These are phyloP conservation scores for Saccharomyces jurei DNA, from an alignment of 805 yeast species.

Conservation along the genomic window DNA sequence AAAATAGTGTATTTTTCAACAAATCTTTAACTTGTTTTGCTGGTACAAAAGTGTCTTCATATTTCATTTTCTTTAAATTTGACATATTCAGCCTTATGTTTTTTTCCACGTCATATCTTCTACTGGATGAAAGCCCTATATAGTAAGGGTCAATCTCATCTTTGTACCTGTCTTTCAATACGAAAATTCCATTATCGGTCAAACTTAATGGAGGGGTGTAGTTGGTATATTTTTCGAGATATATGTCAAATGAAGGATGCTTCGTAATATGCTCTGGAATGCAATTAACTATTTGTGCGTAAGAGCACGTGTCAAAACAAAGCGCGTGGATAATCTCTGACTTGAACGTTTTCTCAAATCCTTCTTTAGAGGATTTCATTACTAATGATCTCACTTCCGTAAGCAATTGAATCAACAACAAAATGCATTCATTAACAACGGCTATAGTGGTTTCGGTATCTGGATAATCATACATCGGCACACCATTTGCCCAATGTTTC, in stretches of 20 bases:
- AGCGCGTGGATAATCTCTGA: constrained; percentile 75
- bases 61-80: constrained; percentile 31
- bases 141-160: constrained; percentile 72
- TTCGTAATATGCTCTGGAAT: constrained; percentile 70
- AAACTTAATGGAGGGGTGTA: constrained; percentile 53
- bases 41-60: constrained; percentile 45
- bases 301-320: constrained; percentile 67
- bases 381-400: constrained; percentile 58
- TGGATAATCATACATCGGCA: constrained; percentile 36
- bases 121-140: constrained; percentile 66
- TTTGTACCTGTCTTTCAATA: constrained; percentile 49
- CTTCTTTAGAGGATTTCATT: constrained; percentile 41
- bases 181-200: constrained; percentile 55
- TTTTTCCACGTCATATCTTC: constrained; percentile 74
- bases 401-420: constrained; percentile 56
- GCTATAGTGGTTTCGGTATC: constrained; percentile 38
- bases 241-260: constrained; percentile 66
- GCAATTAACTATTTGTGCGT: constrained; percentile 56
- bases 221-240: constrained; percentile 49
- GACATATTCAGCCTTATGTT: constrained; percentile 46
- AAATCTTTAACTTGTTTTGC: constrained; percentile 39
- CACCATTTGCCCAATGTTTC: constrained; percentile 42
- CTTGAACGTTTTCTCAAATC: constrained; percentile 43
- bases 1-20: constrained; percentile 35
- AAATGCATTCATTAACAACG: constrained; percentile 73